Percentiles rank a stretch among this genome's conserved stretches.
Conservation (phyloP, 768 basidiomycete genomes). For the Boletus tomentosulus region DNA sequence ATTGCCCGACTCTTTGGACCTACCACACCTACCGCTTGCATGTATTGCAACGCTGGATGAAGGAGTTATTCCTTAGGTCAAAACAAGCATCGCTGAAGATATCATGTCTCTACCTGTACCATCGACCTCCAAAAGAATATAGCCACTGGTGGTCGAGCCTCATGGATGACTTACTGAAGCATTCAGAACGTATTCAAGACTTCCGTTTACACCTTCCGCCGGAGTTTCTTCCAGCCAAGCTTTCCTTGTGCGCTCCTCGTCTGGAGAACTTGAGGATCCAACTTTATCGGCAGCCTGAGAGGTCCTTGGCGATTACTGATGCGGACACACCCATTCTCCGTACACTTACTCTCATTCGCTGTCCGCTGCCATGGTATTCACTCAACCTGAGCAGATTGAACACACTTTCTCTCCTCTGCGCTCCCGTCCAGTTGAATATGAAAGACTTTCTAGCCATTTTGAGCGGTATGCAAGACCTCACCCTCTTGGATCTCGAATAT, state of each 20-base stretch:
- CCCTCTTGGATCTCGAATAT: too few relatives aligned
- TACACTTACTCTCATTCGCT: neutral
- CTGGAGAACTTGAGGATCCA: neutral
- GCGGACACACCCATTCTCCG: neutral
- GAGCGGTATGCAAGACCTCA: too few relatives aligned
- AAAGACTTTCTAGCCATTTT: too few relatives aligned
- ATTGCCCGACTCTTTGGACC: too few relatives aligned
- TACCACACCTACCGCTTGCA: too few relatives aligned
- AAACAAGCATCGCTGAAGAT: too few relatives aligned
- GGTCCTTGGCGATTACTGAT: neutral
- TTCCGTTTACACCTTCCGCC: neutral
- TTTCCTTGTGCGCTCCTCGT: neutral
- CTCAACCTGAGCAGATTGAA: neutral
- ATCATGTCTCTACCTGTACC: too few relatives aligned
- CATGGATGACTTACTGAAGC: neutral
- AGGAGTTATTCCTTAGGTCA: too few relatives aligned
- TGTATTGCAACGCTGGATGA: too few relatives aligned
- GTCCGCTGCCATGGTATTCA: neutral
- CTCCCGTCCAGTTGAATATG: slow-evolving; percentile 1
- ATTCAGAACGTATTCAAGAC: neutral
- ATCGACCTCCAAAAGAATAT: too few relatives aligned
- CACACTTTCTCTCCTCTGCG: neutral
- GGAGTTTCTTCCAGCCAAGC: too few relatives aligned
- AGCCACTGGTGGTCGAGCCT: too few relatives aligned
- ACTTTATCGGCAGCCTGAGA: neutral